Evolutionary conservation across 129 eudicot genomes (phyloP).

Genomic region (Flaveria brownii): DNA sequence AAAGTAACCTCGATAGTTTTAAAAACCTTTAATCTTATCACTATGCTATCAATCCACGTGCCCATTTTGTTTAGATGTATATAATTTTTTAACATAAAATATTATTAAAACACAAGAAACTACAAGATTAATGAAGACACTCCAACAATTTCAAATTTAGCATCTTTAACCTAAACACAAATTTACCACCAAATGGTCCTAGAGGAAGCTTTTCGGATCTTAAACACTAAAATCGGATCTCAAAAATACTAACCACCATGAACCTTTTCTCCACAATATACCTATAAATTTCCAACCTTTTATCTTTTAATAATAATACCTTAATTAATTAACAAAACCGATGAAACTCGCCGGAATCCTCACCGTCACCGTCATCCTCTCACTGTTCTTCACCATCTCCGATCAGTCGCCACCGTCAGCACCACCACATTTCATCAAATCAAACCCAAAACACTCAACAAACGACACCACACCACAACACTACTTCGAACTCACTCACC

Average conservation of each 20-base stretch:
- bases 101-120: too few species aligned
- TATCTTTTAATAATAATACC: neutral
- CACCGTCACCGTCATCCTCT: constrained; percentile 24
- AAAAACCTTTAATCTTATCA: too few species aligned
- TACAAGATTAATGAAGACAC: too few species aligned
- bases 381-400: constrained; percentile 21
- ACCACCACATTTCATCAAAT: constrained; percentile 36
- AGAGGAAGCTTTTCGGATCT: too few species aligned
- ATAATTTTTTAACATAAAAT: too few species aligned
- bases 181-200: too few species aligned
- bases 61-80: too few species aligned
- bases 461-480: constrained; percentile 25
- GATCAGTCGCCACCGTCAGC: neutral
- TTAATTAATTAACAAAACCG: neutral
- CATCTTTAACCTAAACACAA: too few species aligned
- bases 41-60: too few species aligned
- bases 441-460: constrained; percentile 13
- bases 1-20: too few species aligned
- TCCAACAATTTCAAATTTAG: too few species aligned
- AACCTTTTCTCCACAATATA: neutral
- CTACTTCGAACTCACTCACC: constrained; percentile 48
- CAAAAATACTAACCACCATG: neutral
- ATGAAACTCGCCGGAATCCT: constrained; percentile 16
- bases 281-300: neutral
- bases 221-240: too few species aligned